Percentiles rank a stretch among this genome's conserved stretches.
These are phyloP conservation scores for Solanum virginianum DNA, from an alignment of 257 asterid genomes.

Conservation along the genomic window DNA sequence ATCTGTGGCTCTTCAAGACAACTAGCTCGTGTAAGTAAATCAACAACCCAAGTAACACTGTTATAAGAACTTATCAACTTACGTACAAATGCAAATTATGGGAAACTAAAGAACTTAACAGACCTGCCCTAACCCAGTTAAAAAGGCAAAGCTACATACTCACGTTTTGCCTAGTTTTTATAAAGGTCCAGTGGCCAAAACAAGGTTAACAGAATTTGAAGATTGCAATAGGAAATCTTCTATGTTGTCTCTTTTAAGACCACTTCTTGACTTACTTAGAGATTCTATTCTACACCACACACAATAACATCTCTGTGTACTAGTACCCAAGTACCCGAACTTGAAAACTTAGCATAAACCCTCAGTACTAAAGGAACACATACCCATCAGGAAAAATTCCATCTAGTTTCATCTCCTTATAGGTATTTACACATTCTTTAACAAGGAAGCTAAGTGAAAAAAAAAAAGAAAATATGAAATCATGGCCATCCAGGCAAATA, in stretches of 20 bases:
- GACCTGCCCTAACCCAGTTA: background rate
- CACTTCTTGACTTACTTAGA: constrained; percentile 8
- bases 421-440: constrained; percentile 10
- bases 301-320: constrained; percentile 23
- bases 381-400: constrained; percentile 21
- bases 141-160: no score
- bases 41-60: constrained; percentile 17
- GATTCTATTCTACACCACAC: constrained; percentile 12
- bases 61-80: background rate
- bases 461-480: constrained; percentile 19
- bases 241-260: background rate
- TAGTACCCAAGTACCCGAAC: constrained; percentile 12
- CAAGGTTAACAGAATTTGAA: constrained; percentile 5
- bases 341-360: background rate
- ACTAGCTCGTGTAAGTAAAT: constrained; percentile 33
- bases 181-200: background rate
- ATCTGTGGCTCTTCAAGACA: constrained; percentile 25
- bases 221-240: background rate
- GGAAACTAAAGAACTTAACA: background rate
- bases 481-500: constrained; percentile 24
- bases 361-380: constrained; percentile 21
- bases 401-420: constrained; percentile 16
- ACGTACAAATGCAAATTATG: background rate
- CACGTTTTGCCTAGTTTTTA: background rate
- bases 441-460: constrained; percentile 12